phyloP scores from a whole-genome alignment of 2,329 filamentous ascomycete genomes.

The Cryoendolithus antarcticus region DNA sequence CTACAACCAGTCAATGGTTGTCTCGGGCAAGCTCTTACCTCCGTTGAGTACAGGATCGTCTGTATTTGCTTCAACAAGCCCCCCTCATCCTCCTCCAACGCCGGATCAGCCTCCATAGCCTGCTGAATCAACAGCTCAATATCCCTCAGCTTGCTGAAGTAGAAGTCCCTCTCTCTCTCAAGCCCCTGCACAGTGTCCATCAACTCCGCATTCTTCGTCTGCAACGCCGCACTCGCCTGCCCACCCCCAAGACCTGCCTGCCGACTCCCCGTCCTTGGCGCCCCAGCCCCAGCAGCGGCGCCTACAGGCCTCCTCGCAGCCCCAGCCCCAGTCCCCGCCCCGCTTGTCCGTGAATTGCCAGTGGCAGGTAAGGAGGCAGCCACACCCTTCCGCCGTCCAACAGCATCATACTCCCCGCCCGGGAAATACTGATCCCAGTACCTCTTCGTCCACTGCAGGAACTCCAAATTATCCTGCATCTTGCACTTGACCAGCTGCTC shows the following conservation, averaged over 20 bases:
- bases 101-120: slow-evolving; percentile 81
- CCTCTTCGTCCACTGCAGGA: slow-evolving; percentile 90
- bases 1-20: neutral
- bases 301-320: slow-evolving; percentile 18
- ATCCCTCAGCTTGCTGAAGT: slow-evolving; percentile 96
- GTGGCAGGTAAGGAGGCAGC: slow-evolving; percentile 37
- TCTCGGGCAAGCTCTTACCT: slow-evolving; percentile 37
- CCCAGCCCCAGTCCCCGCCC: slow-evolving; percentile 40
- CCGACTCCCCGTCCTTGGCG: slow-evolving; percentile 33
- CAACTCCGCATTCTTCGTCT: slow-evolving; percentile 73
- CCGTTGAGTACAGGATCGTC: slow-evolving; percentile 91
- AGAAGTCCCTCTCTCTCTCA: slow-evolving; percentile 95
- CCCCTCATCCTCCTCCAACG: slow-evolving; percentile 87
- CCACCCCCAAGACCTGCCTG: slow-evolving; percentile 27
- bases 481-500: slow-evolving; percentile 90
- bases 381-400: slow-evolving; percentile 69
- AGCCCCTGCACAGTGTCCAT: slow-evolving; percentile 93
- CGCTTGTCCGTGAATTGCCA: slow-evolving; percentile 38
- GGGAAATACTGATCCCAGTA: slow-evolving; percentile 99
- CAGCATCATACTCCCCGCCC: slow-evolving; percentile 90
- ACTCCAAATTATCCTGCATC: slow-evolving; percentile 99
- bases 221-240: slow-evolving; percentile 57
- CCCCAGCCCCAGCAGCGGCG: slow-evolving; percentile 42
- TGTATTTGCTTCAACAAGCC: slow-evolving; percentile 92
- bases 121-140: slow-evolving; percentile 92